phyloP scores from a whole-genome alignment of 2,329 filamentous ascomycete species.

The Sarocladiaceae sp. region DNA sequence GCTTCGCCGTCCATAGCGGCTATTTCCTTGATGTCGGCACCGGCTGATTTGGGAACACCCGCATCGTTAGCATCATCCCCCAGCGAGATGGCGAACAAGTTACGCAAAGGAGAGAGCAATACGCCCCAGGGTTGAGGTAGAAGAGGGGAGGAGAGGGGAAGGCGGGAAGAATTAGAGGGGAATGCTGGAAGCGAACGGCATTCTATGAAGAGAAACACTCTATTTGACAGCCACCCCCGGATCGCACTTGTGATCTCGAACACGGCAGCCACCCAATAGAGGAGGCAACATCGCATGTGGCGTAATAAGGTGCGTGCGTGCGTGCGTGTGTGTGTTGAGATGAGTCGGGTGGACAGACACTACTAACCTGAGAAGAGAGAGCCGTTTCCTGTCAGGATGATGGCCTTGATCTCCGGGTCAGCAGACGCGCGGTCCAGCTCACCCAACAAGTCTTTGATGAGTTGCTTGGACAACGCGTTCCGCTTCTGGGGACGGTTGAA shows the following conservation, averaged over 20 bases:
- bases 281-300: not conserved
- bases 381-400: conserved; percentile 31
- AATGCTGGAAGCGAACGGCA: no score
- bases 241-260: not conserved
- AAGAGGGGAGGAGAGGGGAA: not conserved
- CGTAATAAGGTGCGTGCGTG: not conserved
- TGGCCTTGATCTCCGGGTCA: conserved; percentile 23
- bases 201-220: not conserved
- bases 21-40: conserved; percentile 16
- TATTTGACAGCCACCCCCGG: not conserved
- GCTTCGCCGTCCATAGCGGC: conserved; percentile 14
- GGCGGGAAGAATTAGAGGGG: no score
- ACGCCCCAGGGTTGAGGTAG: no score
- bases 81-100: no score
- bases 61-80: conserved; percentile 1
- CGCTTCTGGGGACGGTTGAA: conserved; percentile 50
- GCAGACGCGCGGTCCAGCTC: conserved; percentile 18
- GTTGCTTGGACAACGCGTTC: conserved; percentile 49
- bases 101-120: no score
- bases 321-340: no score
- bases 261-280: not conserved
- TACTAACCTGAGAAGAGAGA: conserved; percentile 28
- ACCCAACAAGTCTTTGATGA: conserved; percentile 39
- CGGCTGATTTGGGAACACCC: conserved; percentile 10
- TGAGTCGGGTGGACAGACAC: not conserved